These are phyloP conservation scores for Chlamydomonas urium DNA, from an alignment of 139 green algal genomes.

Conservation along the genomic window DNA sequence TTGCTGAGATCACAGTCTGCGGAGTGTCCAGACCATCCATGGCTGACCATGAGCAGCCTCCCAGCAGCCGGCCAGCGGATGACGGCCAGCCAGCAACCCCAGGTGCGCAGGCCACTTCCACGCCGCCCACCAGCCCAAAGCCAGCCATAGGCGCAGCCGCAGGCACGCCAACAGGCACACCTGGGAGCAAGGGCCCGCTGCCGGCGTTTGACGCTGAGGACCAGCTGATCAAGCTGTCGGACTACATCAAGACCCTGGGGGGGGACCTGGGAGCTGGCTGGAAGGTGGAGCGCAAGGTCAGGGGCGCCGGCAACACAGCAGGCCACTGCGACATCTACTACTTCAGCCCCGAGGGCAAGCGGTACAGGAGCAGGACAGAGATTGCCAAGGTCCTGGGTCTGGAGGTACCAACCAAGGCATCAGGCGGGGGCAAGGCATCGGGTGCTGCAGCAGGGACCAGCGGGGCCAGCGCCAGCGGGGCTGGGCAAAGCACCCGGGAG, in stretches of 20 bases:
- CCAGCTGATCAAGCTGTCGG: conserved; percentile 10
- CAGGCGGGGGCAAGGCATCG: neutral
- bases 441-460: neutral
- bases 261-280: conserved; percentile 8
- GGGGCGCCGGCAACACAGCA: neutral
- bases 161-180: no score
- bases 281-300: conserved; percentile 3
- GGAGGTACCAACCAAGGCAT: neutral
- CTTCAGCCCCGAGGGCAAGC: conserved; percentile 9
- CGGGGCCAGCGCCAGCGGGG: neutral
- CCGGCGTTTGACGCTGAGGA: no score
- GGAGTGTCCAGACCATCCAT: no score
- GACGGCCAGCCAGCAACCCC: no score
- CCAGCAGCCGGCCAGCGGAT: no score
- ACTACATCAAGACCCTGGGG: conserved; percentile 14
- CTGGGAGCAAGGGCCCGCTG: no score
- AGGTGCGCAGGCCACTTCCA: no score
- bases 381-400: conserved; percentile 1
- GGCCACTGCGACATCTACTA: conserved; percentile 15
- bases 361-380: conserved; percentile 9
- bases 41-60: no score
- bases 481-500: neutral
- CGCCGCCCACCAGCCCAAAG: no score
- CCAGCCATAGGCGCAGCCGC: no score
- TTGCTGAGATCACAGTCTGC: no score